These are phyloP conservation scores for Mariannaea sp. DNA, from an alignment of 2,329 filamentous ascomycete genomes.

Conservation along the genomic window DNA sequence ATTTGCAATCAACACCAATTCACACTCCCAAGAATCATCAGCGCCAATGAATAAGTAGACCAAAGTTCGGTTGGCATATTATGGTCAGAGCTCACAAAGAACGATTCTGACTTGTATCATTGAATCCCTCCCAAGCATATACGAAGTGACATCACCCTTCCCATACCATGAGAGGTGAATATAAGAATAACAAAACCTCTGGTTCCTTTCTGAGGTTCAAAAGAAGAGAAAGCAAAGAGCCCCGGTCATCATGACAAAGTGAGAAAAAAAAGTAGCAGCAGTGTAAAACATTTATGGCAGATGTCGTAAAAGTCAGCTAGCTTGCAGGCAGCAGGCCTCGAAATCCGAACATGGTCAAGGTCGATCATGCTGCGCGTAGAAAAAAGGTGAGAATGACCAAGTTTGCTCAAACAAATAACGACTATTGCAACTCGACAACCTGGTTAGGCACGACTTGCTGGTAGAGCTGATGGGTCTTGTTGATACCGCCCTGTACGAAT, in stretches of 20 bases:
- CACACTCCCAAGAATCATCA: too few species aligned
- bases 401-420: conserved; percentile 24
- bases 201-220: conserved; percentile 6
- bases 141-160: background rate
- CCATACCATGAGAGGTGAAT: conserved; percentile 4
- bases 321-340: conserved; percentile 1
- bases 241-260: too few species aligned
- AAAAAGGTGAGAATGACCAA: conserved; percentile 22
- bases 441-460: conserved; percentile 34
- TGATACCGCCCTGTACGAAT: conserved; percentile 39
- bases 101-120: too few species aligned
- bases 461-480: conserved; percentile 36
- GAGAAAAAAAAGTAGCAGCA: background rate
- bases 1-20: background rate
- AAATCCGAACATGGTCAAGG: conserved; percentile 9
- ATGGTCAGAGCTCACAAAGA: too few species aligned
- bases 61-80: too few species aligned
- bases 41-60: too few species aligned
- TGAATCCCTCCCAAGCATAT: background rate
- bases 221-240: too few species aligned
- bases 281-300: conserved; percentile 9
- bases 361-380: conserved; percentile 22
- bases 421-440: conserved; percentile 36
- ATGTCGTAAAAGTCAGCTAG: background rate
- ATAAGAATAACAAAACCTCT: conserved; percentile 5